Base-by-base conservation (phyloP, 371 early-diverging fungal genomes). In the Sporodiniella umbellata region DNA sequence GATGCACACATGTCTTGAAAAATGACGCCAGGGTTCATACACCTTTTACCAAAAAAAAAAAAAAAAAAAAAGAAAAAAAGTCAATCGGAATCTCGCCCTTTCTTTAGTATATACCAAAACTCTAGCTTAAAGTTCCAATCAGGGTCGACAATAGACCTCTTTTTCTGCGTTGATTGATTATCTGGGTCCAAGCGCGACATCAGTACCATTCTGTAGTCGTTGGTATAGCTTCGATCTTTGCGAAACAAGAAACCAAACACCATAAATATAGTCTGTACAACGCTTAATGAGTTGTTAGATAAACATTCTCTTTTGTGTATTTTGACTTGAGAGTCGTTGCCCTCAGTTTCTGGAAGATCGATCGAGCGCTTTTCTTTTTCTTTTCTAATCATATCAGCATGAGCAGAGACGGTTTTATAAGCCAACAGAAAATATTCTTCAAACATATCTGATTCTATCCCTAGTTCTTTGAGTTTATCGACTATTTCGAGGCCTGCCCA, bases 1-100 rank as follows among this genome's bases (percentile, higher is more conserved):
- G 50, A 18, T 8, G 64, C 47, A 2, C 74, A 51, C 18, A 89
- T 61, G n/a, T 78, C 68, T 5, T 54, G 58, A 54, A 89, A 87
- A 10, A 81, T 66, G 8, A 86, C 60, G 6, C 80, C 86, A 0
- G 89, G 84, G 46, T 83, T 86, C 18, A 85, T 54, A 43, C 86
- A 83, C 35, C 35, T 28, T 28, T 28, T 28, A 7, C 10, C 10
- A 10, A 28, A 28, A 28, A 28, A 28, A 28, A 28, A 28, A 7
- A n/a, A n/a, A n/a, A n/a, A n/a, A n/a, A n/a, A n/a, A n/a, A n/a
- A n/a, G n/a, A n/a, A n/a, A n/a, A n/a, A n/a, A n/a, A n/a, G n/a
- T n/a, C n/a, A n/a, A n/a, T n/a, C n/a, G n/a, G n/a, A n/a, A n/a
- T n/a, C n/a, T n/a, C n/a, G n/a, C n/a, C n/a, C n/a, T n/a, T n/a